Evolutionary conservation across 371 early-diverging fungal species (phyloP), one percentile per base, ranked within the genome.

Genomic region (Racocetra persica): DNA sequence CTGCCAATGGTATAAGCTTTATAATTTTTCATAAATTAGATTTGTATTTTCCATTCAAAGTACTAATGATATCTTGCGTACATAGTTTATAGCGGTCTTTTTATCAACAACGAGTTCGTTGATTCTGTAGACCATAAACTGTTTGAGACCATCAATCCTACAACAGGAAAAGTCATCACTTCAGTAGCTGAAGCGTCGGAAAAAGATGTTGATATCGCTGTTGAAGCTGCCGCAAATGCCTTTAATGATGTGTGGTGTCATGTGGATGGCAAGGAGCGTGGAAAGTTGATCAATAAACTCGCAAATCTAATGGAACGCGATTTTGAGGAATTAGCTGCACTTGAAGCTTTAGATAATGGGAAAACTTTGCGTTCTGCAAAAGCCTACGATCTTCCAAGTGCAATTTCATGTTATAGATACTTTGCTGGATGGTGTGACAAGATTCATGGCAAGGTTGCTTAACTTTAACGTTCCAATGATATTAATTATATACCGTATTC

Each of bases 331-430:
- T 82, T 97, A 51, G 96, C 97, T 49, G 86, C 86, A 5, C 84
- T 97, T 51, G 98, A 97, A 84, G 92, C 95, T 63, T 82, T 91
- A 38, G 94, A 96, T 83, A 94, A 93, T 38, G 98, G 98, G n/a
- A 97, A 97, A 84, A 87, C 95, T 1, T 86, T 94, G 66, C 77
- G 73, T 22, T 86, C 90, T 75, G 91, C 93, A 60, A 87, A 84
- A n/a, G 87, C 86, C 5, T n/a, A 11, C 14, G 96, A 96, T 82
- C 88, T 93, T 6, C 87, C 87, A 0, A 89, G 88, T 60, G 87
- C 91, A 14, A 90, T 94, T 80, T 92, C 89, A 24, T 91, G 90
- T 72, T 93, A 90, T 87, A 89, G 93, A 75, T 93, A 93, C 82
- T 95, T 91, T 87, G 95, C 95, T 10, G 95, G 94, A 10, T 93